Base-by-base conservation (phyloP, 768 basidiomycete genomes). In the Cantharellus cinnabarinus region DNA sequence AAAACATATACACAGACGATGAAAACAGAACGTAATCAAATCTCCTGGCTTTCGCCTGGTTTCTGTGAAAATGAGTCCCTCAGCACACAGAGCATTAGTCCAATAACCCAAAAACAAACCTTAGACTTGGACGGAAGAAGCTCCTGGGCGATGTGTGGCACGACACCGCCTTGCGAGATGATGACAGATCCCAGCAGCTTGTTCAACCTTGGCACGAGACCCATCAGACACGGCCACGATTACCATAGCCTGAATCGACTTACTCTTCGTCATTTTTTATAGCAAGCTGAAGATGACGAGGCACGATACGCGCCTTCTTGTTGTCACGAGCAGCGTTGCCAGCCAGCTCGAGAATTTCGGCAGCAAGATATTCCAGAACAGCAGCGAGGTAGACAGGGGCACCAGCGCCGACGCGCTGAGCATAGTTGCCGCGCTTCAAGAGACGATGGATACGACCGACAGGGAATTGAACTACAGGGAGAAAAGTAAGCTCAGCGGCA, bases 311-410 rank as follows among this genome's bases (percentile, higher is more conserved):
- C 62, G 78, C 76, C 75, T 85, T 86, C 74, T 85, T 83, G 74
- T 85, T 81, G 67, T 87, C 83, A 61, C 81, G 78, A 55, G 85
- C 84, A 41, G 80, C 79, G 65, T 80, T 81, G 3, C 88, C 88
- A 58, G 88, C 85, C 51, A 89, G 74, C 70, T 90, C 88, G 57
- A 89, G 77, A 66, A 91, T 81, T 70, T 91, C 89, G 38, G 88
- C 89, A 3, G 81, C 78, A 42, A 91, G 77, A 69, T 91, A 90
- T 70, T 90, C 89, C 37, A 90, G 76, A 58, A 89, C 87, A 57
- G 85, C 85, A 60, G 86, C 81, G 60, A 88, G 78, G 71, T 87
- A 89, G 56, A 88, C 88, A 61, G 84, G 79, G 35, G 83, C 81
- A 67, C 77, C 80, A 57, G 78, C 75, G 67, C 79, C 82, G 61